Conservation (phyloP, 192 early-diverging fungal genomes). For the Chytriomyces sp. region DNA sequence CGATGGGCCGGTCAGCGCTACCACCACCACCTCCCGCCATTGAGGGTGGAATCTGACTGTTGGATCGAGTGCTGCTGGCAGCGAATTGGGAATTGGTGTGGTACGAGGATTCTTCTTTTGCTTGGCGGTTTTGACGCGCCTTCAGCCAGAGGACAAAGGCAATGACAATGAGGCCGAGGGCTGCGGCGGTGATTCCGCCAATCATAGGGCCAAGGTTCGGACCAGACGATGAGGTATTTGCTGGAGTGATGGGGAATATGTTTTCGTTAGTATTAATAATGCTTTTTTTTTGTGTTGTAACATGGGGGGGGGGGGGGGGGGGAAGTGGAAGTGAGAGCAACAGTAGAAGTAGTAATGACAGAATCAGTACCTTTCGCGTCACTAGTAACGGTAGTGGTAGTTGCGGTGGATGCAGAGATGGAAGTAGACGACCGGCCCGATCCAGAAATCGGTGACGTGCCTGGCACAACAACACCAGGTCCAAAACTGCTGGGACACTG, state of each 20-base stretch:
- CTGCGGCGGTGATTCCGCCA: not conserved
- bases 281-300: too few species aligned
- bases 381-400: not conserved
- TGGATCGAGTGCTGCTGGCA: not conserved
- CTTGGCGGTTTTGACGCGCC: not conserved
- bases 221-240: not conserved
- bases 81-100: not conserved
- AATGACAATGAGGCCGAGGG: not conserved
- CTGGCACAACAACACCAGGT: not conserved
- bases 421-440: not conserved
- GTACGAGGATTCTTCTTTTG: not conserved
- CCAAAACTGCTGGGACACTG: not conserved
- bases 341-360: not conserved
- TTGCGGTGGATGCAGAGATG: not conserved
- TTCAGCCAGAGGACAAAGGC: not conserved
- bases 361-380: not conserved
- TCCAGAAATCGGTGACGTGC: not conserved
- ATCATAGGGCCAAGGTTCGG: not conserved
- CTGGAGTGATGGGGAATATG: not conserved
- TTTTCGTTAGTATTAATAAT: too few species aligned
- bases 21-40: not conserved
- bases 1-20: not conserved
- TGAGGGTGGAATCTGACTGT: not conserved
- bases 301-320: too few species aligned
- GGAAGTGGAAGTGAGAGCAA: not conserved